Base-by-base conservation (phyloP, 805 yeast genomes). In the Candida peoriensis region DNA sequence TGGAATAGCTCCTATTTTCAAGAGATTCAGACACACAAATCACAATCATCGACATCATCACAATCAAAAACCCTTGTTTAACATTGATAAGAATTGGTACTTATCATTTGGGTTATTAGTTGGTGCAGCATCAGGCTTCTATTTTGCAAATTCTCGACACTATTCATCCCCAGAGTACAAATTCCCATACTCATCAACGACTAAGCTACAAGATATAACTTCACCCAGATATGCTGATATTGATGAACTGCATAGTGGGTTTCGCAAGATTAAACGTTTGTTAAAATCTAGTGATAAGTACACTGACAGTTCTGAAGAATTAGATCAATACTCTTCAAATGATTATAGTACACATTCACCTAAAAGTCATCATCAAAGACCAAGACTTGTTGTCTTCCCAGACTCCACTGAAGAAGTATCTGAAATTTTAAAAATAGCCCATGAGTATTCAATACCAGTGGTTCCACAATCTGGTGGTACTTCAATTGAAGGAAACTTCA, bases 391-490 rank as follows among this genome's bases (percentile, higher is more conserved):
- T 1, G 68, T 70, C 1, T 78, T 66, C 39, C 82, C 83, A 1
- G 61, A 63, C 17, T 58, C 72, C 37, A 75, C 81, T 0, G 71
- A 74, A 38, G 70, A 78, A 39, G 82, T 79, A 1, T 70, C 79
- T 1, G 51, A 60, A 19, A 61, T 79, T 8, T 63, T 78, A 59
- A 72, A 72, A 43, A 55, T 76, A 4, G 74, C 79, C 32, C 73
- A 77, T 48, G 61, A 68, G 41, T 66, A 66, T 47, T 54, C 55
- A 19, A 66, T 79, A 8, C 85, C 86, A 2, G 73, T 79, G 37
- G 72, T 79, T 15, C 82, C 84, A 2, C 76, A 57, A 24, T 68
- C 78, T 3, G 86, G 84, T 4, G 80, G 80, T 16, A 72, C 85
- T 1, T 74, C 83, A 1, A 63, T 79, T 24, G 86, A 79, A 51